phyloP scores from a whole-genome alignment of 768 basidiomycete species.

The Neoboletus subvelutipes region DNA sequence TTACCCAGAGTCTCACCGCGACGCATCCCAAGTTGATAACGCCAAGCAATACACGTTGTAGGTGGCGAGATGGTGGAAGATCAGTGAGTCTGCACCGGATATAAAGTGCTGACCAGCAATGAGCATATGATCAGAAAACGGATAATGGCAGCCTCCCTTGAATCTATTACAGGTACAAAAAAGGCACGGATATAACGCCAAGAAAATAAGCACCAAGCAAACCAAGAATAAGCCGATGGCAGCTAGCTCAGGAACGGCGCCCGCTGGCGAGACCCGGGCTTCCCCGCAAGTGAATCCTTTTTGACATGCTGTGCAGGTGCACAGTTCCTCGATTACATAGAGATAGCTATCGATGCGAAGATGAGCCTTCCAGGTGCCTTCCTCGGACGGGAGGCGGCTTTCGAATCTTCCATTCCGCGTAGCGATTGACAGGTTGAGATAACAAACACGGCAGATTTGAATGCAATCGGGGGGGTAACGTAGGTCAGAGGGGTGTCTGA shows the following conservation, averaged over 20 bases:
- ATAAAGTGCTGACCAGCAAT: not conserved
- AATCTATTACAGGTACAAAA: not conserved
- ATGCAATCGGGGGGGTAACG: not conserved
- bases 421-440: slow-evolving; percentile 3
- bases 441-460: not conserved
- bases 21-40: no score
- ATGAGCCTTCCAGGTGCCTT: not conserved
- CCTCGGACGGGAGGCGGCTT: slow-evolving; percentile 10
- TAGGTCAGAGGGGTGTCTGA: not conserved
- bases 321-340: no score
- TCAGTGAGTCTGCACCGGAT: not conserved
- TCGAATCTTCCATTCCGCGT: slow-evolving; percentile 3
- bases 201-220: not conserved
- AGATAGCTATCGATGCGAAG: not conserved
- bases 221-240: not conserved
- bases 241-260: not conserved
- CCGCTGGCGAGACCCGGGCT: no score
- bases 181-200: slow-evolving; percentile 1
- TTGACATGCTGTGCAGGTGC: no score
- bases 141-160: not conserved
- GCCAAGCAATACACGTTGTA: not conserved
- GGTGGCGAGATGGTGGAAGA: not conserved
- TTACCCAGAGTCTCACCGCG: not conserved
- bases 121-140: not conserved
- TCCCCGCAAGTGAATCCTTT: no score